Conservation (phyloP, 371 early-diverging fungal species). For the Haplosporangium sp. region DNA sequence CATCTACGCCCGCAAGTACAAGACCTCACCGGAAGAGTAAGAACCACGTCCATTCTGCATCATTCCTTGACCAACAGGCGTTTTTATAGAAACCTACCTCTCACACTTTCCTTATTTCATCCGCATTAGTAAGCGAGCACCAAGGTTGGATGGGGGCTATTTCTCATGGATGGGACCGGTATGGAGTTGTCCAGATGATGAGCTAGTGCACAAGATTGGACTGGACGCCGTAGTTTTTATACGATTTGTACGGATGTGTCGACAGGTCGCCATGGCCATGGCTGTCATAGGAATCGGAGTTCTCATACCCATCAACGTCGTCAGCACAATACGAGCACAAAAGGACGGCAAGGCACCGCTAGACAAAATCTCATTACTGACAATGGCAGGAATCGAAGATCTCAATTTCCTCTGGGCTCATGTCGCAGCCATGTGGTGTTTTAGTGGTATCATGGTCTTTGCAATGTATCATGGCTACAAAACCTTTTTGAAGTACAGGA, state of each 20-base stretch:
- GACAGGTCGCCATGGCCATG: constrained; percentile 66
- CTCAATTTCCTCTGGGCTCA: constrained; percentile 72
- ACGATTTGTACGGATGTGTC: constrained; percentile 75
- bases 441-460: constrained; percentile 62
- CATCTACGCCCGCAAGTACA: constrained; percentile 64
- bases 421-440: constrained; percentile 65
- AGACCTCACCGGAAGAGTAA: constrained; percentile 60
- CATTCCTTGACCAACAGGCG: not conserved
- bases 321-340: constrained; percentile 57
- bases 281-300: constrained; percentile 68
- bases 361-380: constrained; percentile 55
- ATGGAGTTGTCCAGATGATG: constrained; percentile 67
- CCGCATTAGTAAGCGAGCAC: constrained; percentile 71
- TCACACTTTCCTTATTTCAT: not conserved
- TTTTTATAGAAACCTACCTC: not conserved
- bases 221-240: constrained; percentile 84
- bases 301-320: constrained; percentile 73
- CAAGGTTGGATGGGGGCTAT: constrained; percentile 63
- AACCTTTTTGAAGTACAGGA: constrained; percentile 65
- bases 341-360: constrained; percentile 32
- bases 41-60: not conserved
- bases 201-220: constrained; percentile 75
- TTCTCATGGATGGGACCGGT: constrained; percentile 77
- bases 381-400: constrained; percentile 45
- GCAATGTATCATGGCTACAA: constrained; percentile 62